Conservation (phyloP, 495 filamentous ascomycete species). For the Penicillium turbatum region DNA sequence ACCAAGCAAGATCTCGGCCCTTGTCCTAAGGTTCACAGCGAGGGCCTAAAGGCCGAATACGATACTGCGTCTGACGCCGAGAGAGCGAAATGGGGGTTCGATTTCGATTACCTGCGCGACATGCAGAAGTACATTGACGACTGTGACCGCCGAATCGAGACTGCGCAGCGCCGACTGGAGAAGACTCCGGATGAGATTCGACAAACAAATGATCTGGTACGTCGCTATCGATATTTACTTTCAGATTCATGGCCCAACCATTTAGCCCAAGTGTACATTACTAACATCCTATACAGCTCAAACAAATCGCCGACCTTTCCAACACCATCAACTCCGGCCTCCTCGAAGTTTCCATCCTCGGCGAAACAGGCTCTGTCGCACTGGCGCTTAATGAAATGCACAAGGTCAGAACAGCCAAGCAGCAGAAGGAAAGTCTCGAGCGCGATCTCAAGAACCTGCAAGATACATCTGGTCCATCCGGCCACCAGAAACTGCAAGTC, state of each 20-base stretch:
- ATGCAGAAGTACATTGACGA: constrained; percentile 94
- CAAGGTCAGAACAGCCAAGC: constrained; percentile 73
- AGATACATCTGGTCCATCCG: constrained; percentile 85
- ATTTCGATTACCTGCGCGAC: constrained; percentile 94
- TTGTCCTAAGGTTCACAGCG: constrained; percentile 86
- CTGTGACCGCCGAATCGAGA: constrained; percentile 90
- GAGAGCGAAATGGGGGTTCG: constrained; percentile 77
- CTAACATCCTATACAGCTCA: constrained; percentile 49
- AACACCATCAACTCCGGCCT: constrained; percentile 77
- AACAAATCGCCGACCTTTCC: constrained; percentile 78
- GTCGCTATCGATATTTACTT: constrained; percentile 12
- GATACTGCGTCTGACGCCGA: constrained; percentile 61
- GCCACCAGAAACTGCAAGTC: constrained; percentile 96
- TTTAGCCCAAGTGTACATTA: not conserved
- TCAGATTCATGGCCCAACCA: not conserved
- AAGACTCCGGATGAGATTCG: constrained; percentile 98
- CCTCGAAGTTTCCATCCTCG: constrained; percentile 79
- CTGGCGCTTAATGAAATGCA: constrained; percentile 81
- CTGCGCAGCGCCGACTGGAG: constrained; percentile 83
- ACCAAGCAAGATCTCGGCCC: constrained; percentile 95
- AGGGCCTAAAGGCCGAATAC: constrained; percentile 84
- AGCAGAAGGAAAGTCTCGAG: constrained; percentile 79
- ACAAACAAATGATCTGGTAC: constrained; percentile 83
- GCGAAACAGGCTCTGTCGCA: constrained; percentile 73
- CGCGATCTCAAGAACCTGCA: constrained; percentile 85